A percentile compares a stretch with the other conserved stretches of the same genome.
Conservation (phyloP, 2,329 filamentous ascomycete genomes). For the Penicillium aurantiogriseum region DNA sequence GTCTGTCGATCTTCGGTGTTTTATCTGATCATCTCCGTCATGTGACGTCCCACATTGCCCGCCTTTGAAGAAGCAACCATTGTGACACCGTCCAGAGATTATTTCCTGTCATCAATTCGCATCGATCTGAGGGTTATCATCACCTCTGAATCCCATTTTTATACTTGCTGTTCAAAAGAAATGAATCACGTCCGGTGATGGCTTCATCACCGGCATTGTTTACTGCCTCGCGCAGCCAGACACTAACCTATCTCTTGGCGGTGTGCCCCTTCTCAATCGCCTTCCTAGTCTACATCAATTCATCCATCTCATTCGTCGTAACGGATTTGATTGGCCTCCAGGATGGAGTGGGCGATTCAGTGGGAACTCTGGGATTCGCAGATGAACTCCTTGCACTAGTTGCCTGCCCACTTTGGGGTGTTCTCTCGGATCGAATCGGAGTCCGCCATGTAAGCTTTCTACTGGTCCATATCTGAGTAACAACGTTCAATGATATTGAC, state of each 20-base stretch:
- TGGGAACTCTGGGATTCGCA: conserved; percentile 54
- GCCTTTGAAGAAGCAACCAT: conserved; percentile 3
- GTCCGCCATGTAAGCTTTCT: conserved; percentile 44
- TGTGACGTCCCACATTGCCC: conserved; percentile 8
- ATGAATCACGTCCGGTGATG: conserved; percentile 28
- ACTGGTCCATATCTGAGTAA: background rate
- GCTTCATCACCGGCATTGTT: conserved; percentile 43
- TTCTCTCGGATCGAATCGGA: conserved; percentile 50
- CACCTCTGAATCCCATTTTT: background rate
- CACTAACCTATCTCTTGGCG: conserved; percentile 59
- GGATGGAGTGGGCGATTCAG: conserved; percentile 58
- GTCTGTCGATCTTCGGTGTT: conserved; percentile 4
- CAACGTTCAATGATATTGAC: conserved; percentile 1
- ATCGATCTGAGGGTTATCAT: background rate
- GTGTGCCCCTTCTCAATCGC: conserved; percentile 65
- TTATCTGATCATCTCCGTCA: conserved; percentile 13
- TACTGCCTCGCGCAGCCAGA: conserved; percentile 58
- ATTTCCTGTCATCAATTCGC: background rate
- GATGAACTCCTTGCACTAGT: conserved; percentile 50
- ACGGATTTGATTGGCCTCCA: conserved; percentile 60
- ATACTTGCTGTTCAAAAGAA: background rate
- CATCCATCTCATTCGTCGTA: conserved; percentile 63
- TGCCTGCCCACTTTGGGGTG: conserved; percentile 52
- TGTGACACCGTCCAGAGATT: background rate
- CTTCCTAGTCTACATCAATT: conserved; percentile 66